Base-by-base conservation (phyloP, 2,329 filamentous ascomycete genomes). In the Fusarium buharicum region DNA sequence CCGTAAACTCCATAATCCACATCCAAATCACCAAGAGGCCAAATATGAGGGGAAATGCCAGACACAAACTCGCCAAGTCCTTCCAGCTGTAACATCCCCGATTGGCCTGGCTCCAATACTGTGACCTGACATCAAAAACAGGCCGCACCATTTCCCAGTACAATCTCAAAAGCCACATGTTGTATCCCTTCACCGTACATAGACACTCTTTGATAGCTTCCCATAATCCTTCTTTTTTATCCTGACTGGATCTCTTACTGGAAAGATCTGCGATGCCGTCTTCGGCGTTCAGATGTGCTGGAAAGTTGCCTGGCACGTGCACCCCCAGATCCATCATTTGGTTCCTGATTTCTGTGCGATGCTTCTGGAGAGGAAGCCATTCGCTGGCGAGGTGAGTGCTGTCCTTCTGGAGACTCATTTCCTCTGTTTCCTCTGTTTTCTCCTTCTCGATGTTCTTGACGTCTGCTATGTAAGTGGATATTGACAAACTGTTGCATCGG, bases 131-230 rank as follows among this genome's bases (percentile, higher is more conserved):
- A 64, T 78, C 67, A 54, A 81, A 78, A 12, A 79, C 76, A 3
- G 78, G 78, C 44, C 66, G 66, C 14, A 80, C 72, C 12, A 75
- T 56, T 36, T 50, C 55, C 76, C 72, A 78, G 66, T 78, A 81
- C 24, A 72, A 38, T n/a, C 28, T 50, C 24, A 72, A 33, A 30
- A 73, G 24, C 36, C 62, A 58, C 14, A 51, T 48, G 27, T 17
- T 31, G 27, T 58, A 52, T 20, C 11, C 28, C 18, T 40, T 50
- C 8, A 67, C 45, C 27, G 34, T 47, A 27, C 31, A 45, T 16
- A 24, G 27, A 24, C 57, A 53, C 30, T 67, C 51, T 18, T 52
- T 64, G 18, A 47, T 39, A 22, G 51, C 39, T n/a, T 55, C 45
- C 60, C 54, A 63, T 27, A 62, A 33, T 18, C 55, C 48, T 54